These are phyloP conservation scores for Boletus huronensis DNA, from an alignment of 768 basidiomycete genomes.

Conservation along the genomic window DNA sequence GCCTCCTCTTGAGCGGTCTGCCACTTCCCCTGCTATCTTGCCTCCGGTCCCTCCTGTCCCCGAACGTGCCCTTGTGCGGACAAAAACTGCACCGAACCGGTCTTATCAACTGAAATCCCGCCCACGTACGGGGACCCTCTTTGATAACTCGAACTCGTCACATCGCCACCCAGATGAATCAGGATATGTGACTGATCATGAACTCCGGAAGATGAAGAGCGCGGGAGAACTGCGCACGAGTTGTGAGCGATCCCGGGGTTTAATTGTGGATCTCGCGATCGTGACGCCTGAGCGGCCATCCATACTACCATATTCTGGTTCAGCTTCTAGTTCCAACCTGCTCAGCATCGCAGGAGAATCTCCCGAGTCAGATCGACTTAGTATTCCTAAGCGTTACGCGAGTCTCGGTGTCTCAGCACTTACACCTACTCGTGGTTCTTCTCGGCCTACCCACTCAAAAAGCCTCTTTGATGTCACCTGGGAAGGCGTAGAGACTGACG, in stretches of 20 bases:
- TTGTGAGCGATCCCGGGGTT: slow-evolving; percentile 26
- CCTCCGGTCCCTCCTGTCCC: slow-evolving; percentile 19
- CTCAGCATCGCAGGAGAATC: slow-evolving; percentile 35
- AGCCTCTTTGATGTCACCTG: slow-evolving; percentile 51
- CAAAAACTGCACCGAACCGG: slow-evolving; percentile 69
- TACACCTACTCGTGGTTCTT: slow-evolving; percentile 32
- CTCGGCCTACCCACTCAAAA: slow-evolving; percentile 39
- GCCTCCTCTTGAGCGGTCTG: slow-evolving; percentile 49
- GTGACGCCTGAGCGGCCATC: slow-evolving; percentile 40
- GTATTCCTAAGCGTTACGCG: slow-evolving; percentile 56
- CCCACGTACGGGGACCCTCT: slow-evolving; percentile 28
- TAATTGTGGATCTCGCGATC: slow-evolving; percentile 26
- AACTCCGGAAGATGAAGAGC: slow-evolving; percentile 82
- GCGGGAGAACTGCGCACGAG: slow-evolving; percentile 68
- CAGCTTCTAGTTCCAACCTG: slow-evolving; percentile 69
- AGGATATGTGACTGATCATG: slow-evolving; percentile 47
- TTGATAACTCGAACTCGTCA: slow-evolving; percentile 22
- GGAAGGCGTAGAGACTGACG: slow-evolving; percentile 25
- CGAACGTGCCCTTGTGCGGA: slow-evolving; percentile 56
- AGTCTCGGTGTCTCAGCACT: slow-evolving; percentile 54
- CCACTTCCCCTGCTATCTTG: slow-evolving; percentile 45
- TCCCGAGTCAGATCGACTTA: slow-evolving; percentile 35
- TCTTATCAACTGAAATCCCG: slow-evolving; percentile 46
- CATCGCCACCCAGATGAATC: slow-evolving; percentile 36
- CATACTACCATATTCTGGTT: slow-evolving; percentile 51